These are phyloP conservation scores for Penicillium canescens DNA, from an alignment of 495 filamentous ascomycete genomes.

Conservation along the genomic window DNA sequence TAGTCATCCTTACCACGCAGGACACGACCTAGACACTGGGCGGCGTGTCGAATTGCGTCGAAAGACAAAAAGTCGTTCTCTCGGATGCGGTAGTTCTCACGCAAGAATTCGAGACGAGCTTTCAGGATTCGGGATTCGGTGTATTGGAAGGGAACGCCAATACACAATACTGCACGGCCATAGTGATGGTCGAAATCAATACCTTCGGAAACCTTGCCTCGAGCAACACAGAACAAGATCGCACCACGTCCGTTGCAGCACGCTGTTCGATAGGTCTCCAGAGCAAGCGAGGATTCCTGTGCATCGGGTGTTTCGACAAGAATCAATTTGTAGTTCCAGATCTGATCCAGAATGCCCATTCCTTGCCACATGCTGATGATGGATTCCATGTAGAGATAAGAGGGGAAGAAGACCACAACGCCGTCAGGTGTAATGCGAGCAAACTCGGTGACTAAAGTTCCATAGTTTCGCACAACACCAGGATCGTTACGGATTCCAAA, in stretches of 20 bases:
- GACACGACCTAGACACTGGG: constrained; percentile 95
- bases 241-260: constrained; percentile 97
- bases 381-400: constrained; percentile 98
- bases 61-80: constrained; percentile 99
- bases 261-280: constrained; percentile 95
- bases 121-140: constrained; percentile 97
- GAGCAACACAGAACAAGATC: constrained; percentile 88
- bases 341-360: constrained; percentile 94
- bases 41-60: constrained; percentile 97
- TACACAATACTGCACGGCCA: constrained; percentile 92
- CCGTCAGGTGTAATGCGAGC: constrained; percentile 93
- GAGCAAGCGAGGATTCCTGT: constrained; percentile 91
- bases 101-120: constrained; percentile 90
- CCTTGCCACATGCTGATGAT: constrained; percentile 99
- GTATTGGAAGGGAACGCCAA: constrained; percentile 98
- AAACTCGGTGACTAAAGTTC: constrained; percentile 88
- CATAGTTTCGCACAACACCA: constrained; percentile 92
- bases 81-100: constrained; percentile 94
- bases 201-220: constrained; percentile 95
- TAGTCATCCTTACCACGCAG: constrained; percentile 98
- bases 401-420: constrained; percentile 98
- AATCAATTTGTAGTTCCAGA: constrained; percentile 99
- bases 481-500: constrained; percentile 96
- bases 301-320: constrained; percentile 96
- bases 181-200: constrained; percentile 99